phyloP scores from a whole-genome alignment of 805 yeast genomes.

The Zygoascus bituminiphila region DNA sequence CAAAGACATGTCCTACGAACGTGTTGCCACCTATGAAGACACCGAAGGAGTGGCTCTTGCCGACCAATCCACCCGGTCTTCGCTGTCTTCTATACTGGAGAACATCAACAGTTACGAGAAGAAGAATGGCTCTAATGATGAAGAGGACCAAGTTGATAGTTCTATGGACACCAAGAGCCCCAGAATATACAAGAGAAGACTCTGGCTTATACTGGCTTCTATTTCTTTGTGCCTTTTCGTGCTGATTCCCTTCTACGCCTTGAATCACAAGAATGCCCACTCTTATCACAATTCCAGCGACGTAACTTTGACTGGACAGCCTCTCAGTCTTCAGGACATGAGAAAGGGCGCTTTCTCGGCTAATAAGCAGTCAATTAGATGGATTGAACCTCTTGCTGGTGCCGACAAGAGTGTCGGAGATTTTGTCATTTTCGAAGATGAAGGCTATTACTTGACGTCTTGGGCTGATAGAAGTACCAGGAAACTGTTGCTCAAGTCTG shows the following conservation, averaged over 20 bases:
- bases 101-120: conserved; percentile 7
- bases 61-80: conserved; percentile 11
- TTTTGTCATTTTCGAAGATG: conserved; percentile 43
- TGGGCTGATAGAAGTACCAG: conserved; percentile 24
- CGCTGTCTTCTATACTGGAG: conserved; percentile 15
- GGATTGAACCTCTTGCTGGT: conserved; percentile 53
- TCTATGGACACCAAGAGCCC: neutral
- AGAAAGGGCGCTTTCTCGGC: conserved; percentile 55
- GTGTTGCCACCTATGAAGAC: neutral
- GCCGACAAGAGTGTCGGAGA: conserved; percentile 54
- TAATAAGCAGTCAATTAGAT: conserved; percentile 48
- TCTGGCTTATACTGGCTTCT: neutral
- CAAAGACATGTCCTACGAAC: neutral
- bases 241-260: conserved; percentile 4
- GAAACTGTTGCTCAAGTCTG: conserved; percentile 8
- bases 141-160: neutral
- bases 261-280: neutral
- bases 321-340: conserved; percentile 36
- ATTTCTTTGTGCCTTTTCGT: conserved; percentile 4
- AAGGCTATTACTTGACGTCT: conserved; percentile 37
- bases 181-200: neutral
- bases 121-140: neutral
- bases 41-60: neutral
- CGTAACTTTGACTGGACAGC: conserved; percentile 4
- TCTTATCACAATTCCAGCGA: neutral